A percentile compares a stretch with the other conserved stretches of the same genome.
These are phyloP conservation scores for Geosmithia morbida DNA, from an alignment of 2,329 filamentous ascomycete genomes.

Conservation along the genomic window DNA sequence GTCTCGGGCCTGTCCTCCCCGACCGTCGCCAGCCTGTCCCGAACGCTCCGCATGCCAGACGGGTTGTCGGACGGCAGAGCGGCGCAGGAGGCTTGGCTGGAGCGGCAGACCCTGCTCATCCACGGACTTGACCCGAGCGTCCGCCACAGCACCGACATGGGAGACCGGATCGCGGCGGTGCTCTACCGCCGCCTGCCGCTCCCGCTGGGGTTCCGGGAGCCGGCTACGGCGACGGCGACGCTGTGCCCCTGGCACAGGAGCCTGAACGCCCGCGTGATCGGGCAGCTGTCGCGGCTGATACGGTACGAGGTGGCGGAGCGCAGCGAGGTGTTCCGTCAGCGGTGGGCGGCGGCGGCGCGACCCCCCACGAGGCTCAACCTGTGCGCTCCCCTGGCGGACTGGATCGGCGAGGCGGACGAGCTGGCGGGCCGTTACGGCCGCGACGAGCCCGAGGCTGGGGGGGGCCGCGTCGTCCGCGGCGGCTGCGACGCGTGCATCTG, in stretches of 20 bases:
- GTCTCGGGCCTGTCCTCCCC: not conserved
- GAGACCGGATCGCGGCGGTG: too few relatives aligned
- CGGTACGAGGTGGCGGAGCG: not conserved
- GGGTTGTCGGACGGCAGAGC: not conserved
- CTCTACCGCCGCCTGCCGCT: too few relatives aligned
- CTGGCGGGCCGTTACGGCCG: not conserved
- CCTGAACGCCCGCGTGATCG: not conserved
- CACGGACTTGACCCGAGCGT: not conserved
- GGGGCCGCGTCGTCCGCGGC: not conserved
- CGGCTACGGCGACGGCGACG: not conserved
- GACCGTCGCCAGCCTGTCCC: not conserved
- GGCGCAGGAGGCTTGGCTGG: not conserved
- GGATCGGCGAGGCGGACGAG: not conserved
- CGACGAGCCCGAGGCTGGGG: not conserved
- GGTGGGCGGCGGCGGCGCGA: too few relatives aligned
- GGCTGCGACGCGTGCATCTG: not conserved
- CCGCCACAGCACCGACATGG: not conserved
- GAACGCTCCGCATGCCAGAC: not conserved
- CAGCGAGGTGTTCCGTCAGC: not conserved
- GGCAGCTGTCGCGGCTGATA: not conserved
- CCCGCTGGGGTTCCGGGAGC: too few relatives aligned
- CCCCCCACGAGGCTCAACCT: not conserved
- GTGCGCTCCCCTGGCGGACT: not conserved
- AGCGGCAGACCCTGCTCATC: not conserved
- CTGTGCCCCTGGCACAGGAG: not conserved